A percentile compares a stretch with the other conserved stretches of the same genome.
phyloP scores from a whole-genome alignment of 176 grass and related monocot species.

The Saccharum officinarum region DNA sequence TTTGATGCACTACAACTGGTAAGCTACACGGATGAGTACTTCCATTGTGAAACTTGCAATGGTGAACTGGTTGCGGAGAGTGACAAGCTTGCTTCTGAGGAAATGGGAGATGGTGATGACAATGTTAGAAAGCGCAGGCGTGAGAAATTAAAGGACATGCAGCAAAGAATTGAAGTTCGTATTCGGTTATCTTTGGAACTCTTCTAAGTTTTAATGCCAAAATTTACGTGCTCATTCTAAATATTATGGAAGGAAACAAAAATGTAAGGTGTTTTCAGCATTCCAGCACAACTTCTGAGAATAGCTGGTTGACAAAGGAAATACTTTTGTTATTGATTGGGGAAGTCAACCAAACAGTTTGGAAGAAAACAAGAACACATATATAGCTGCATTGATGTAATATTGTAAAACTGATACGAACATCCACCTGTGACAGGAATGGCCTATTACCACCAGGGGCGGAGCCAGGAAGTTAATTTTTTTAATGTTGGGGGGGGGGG shows the following conservation, averaged over 20 bases:
- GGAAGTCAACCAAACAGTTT: not conserved
- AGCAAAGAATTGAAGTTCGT: constrained; percentile 80
- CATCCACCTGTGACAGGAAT: not conserved
- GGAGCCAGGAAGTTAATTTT: too few relatives aligned
- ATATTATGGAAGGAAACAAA: not conserved
- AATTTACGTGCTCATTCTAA: not conserved
- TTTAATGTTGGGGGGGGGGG: too few relatives aligned
- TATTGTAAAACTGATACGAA: not conserved
- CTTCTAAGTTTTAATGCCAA: not conserved
- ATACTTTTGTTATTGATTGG: not conserved
- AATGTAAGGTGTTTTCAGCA: not conserved
- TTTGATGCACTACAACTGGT: constrained; percentile 91
- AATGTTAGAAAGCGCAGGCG: constrained; percentile 68
- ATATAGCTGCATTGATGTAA: not conserved
- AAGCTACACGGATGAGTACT: constrained; percentile 76
- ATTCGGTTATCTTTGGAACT: constrained; percentile 19
- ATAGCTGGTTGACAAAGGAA: not conserved
- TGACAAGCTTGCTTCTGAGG: constrained; percentile 97
- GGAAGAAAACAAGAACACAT: not conserved
- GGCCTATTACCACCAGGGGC: not conserved
- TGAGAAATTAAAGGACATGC: constrained; percentile 96
- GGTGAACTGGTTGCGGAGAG: constrained; percentile 93
- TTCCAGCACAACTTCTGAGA: constrained; percentile 8
- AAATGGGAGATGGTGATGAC: constrained; percentile 98
- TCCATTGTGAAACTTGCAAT: constrained; percentile 98